These are phyloP conservation scores for Coprinopsis sp. DNA, from an alignment of 768 basidiomycete genomes.

Conservation along the genomic window DNA sequence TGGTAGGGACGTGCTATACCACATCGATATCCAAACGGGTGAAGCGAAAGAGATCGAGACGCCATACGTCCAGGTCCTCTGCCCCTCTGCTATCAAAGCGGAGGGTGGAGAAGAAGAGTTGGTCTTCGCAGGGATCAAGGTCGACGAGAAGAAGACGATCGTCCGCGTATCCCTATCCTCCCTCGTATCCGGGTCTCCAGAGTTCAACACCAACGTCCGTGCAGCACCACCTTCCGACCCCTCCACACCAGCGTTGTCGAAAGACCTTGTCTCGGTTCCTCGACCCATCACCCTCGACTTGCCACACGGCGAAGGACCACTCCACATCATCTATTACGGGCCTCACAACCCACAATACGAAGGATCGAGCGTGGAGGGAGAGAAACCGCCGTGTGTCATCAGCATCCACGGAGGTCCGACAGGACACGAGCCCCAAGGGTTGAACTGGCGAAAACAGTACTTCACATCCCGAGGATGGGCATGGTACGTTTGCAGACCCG, in stretches of 20 bases:
- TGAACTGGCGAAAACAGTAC: conserved; percentile 55
- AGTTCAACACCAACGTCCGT: not conserved
- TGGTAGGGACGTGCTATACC: conserved; percentile 36
- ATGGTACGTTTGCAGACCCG: conserved; percentile 42
- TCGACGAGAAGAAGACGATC: conserved; percentile 32
- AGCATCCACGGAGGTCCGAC: conserved; percentile 75
- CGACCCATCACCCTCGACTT: conserved; percentile 41
- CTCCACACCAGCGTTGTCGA: conserved; percentile 2
- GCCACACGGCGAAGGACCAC: conserved; percentile 25
- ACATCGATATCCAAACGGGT: conserved; percentile 31
- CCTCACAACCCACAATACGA: conserved; percentile 61
- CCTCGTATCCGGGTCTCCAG: conserved; percentile 5
- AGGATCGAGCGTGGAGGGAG: conserved; percentile 40
- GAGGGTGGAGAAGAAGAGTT: conserved; percentile 25
- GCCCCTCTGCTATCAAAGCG: conserved; percentile 27
- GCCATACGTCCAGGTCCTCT: conserved; percentile 42
- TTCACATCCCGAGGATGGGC: conserved; percentile 70
- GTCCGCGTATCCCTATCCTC: conserved; percentile 27
- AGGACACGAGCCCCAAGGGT: conserved; percentile 34
- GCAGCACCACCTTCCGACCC: not conserved
- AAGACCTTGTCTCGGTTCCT: conserved; percentile 42
- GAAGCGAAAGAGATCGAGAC: conserved; percentile 27
- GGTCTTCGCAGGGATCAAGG: conserved; percentile 41
- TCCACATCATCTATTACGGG: conserved; percentile 63
- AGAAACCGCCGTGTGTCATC: conserved; percentile 66